Evolutionary conservation across 768 basidiomycete species (phyloP), one percentile per base, ranked within the genome.

Genomic region (Coprinopsis sp.): DNA sequence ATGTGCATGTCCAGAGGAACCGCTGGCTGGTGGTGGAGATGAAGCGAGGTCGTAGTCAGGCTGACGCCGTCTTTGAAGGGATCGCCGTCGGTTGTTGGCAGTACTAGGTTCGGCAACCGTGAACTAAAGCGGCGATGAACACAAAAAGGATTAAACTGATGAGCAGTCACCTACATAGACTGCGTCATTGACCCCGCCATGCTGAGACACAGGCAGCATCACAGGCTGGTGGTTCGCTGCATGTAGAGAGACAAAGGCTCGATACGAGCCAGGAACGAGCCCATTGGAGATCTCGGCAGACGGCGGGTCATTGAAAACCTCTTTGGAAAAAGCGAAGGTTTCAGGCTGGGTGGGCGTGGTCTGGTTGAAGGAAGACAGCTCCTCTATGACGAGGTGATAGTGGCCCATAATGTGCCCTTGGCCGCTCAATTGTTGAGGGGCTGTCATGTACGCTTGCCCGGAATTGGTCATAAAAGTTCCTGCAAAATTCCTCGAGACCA

Each of bases 221-320:
- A 70, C 73, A 18, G 76, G 80, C 54, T 77, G 76, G 51, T 84
- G 80, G 66, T 82, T 84, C 12, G 73, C 62, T 19, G 74, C 72
- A 30, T 71, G 59, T 58, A 76, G 77, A 62, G 82, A 81, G 3
- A 76, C 74, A 40, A 76, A 69, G 29, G 83, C 62, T 50, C 72
- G 71, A 68, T 89, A 87, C 31, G 64, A 56, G 21, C 81, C 81
- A n/a, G 70, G 73, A 22, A 79, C 71, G 31, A 84, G 67, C 51
- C 82, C 83, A 22, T 61, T 63, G 3, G 67, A n/a, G n/a, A n/a
- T n/a, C 5, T 8, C 7, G 37, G 18, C 29, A n/a, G 29, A 31
- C n/a, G n/a, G n/a, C 29, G 29, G n/a, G 6, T 6, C 12, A 8
- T 18, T 23, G 22, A 21, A 5, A 8, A 39, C 18, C 10, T 24